Evolutionary conservation across 164 flowering plant genomes (phyloP).

Genomic region (Brasenia schreberi): DNA sequence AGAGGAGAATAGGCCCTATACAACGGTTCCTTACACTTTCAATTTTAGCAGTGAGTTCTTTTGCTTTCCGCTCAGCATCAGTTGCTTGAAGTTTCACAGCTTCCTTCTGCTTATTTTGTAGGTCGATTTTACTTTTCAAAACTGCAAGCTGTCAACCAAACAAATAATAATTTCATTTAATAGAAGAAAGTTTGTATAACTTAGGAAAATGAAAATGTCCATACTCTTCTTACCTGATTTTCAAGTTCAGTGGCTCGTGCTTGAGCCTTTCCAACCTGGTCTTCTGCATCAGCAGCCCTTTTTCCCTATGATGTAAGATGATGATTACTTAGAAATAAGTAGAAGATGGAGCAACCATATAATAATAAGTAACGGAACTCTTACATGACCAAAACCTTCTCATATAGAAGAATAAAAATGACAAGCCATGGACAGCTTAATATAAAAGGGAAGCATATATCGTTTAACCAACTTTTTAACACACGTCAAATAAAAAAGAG

Average conservation of each 20-base stretch:
- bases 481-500: no score
- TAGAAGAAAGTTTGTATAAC: neutral
- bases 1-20: neutral
- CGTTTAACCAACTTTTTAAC: no score
- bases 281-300: conserved; percentile 47
- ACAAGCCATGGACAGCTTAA: no score
- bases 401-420: no score
- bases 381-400: no score
- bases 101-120: conserved; percentile 31
- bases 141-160: conserved; percentile 38
- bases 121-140: conserved; percentile 45
- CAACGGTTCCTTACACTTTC: conserved; percentile 32
- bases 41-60: conserved; percentile 36
- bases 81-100: conserved; percentile 34
- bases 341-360: no score
- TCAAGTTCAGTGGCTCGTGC: conserved; percentile 71
- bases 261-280: conserved; percentile 62
- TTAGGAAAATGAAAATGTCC: neutral
- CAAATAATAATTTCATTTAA: neutral
- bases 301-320: conserved; percentile 21
- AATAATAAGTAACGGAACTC: no score
- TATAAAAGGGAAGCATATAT: no score
- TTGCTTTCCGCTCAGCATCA: conserved; percentile 40
- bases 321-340: neutral
- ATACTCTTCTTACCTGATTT: conserved; percentile 38